These are phyloP conservation scores for Herpetomonas muscarum DNA, from an alignment of 208 protist species.

Conservation along the genomic window DNA sequence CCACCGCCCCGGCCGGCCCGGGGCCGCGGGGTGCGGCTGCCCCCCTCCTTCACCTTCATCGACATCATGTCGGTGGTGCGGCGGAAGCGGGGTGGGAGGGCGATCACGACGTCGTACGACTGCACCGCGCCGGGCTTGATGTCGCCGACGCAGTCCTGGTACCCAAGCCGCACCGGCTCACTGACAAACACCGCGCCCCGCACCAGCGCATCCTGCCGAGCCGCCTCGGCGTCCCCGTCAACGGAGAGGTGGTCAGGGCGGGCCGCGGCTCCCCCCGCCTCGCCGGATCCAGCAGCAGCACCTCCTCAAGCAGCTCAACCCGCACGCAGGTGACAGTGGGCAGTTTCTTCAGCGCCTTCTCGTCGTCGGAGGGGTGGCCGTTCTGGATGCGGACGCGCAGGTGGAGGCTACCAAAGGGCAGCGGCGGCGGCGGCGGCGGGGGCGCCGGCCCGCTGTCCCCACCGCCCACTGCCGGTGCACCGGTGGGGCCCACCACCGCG, in stretches of 20 bases:
- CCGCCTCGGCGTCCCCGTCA: background rate
- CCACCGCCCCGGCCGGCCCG: background rate
- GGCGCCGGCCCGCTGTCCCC: background rate
- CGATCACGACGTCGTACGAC: conserved; percentile 8
- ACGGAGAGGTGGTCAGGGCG: background rate
- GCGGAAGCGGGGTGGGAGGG: conserved; percentile 16
- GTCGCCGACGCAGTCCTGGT: conserved; percentile 1
- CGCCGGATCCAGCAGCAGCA: conserved; percentile 1
- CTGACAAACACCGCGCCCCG: conserved; percentile 6
- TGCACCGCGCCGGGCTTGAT: conserved; percentile 9
- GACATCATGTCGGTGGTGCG: background rate
- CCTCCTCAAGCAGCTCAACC: conserved; percentile 8
- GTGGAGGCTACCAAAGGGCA: conserved; percentile 7
- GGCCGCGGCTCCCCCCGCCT: background rate
- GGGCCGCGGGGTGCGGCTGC: too few species aligned
- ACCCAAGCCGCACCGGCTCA: conserved; percentile 2
- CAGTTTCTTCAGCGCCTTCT: conserved; percentile 1
- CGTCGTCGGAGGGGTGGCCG: conserved; percentile 2
- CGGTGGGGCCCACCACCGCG: conserved; percentile 2
- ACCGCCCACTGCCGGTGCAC: background rate
- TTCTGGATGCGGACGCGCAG: conserved; percentile 16
- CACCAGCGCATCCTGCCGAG: too few species aligned
- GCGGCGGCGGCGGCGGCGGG: background rate
- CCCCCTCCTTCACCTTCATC: background rate
- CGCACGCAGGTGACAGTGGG: conserved; percentile 1